Percentiles rank a stretch among this genome's conserved stretches.
phyloP scores from a whole-genome alignment of 805 yeast species.

The Metschnikowia orientalis region DNA sequence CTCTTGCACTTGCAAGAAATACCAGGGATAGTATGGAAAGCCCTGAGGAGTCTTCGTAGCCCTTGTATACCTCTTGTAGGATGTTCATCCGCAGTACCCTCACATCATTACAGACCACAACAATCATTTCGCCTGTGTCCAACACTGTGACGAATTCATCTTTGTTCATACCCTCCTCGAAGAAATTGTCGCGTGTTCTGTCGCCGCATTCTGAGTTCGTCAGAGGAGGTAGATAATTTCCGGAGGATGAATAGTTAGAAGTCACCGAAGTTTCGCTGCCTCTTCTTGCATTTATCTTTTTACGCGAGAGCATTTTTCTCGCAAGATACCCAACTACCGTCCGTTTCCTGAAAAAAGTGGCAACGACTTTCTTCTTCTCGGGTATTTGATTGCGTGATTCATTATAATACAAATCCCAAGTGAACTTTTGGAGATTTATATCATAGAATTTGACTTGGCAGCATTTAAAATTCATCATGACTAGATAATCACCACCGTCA shows the following conservation, averaged over 20 bases:
- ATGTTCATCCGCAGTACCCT: conserved; percentile 28
- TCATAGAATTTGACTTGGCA: conserved; percentile 61
- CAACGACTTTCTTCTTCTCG: conserved; percentile 40
- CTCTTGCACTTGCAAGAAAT: conserved; percentile 63
- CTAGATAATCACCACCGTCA: conserved; percentile 54
- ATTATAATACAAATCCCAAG: conserved; percentile 49
- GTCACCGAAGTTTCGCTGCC: conserved; percentile 27
- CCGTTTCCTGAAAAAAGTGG: conserved; percentile 56
- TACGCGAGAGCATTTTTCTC: conserved; percentile 26
- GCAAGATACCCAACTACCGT: conserved; percentile 46
- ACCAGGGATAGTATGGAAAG: conserved; percentile 47
- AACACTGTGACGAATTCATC: conserved; percentile 52
- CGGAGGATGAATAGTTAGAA: conserved; percentile 24
- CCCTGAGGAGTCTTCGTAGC: conserved; percentile 5
- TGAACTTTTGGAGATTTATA: conserved; percentile 48
- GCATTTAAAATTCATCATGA: conserved; percentile 46
- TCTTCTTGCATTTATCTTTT: conserved; percentile 27
- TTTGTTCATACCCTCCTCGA: conserved; percentile 21
- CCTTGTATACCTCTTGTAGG: conserved; percentile 19
- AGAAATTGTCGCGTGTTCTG: not conserved
- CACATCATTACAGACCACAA: conserved; percentile 50
- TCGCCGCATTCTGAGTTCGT: not conserved
- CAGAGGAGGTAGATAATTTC: conserved; percentile 32
- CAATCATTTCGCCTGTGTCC: conserved; percentile 46
- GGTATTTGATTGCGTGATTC: conserved; percentile 25